phyloP scores from a whole-genome alignment of 2,329 filamentous ascomycete genomes.

The Neonectria hederae region DNA sequence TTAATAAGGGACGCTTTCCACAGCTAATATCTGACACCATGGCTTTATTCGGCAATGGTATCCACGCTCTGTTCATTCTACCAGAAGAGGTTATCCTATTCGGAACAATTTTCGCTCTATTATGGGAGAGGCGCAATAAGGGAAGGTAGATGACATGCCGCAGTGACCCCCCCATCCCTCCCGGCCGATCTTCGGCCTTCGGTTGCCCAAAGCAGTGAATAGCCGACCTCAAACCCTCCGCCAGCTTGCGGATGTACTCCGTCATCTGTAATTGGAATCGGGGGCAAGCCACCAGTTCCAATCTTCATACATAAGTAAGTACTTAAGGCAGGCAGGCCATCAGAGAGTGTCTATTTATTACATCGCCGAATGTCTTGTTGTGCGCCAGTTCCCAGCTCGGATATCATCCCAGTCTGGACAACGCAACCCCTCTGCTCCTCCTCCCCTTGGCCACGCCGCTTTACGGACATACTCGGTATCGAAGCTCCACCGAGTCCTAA shows the following conservation, averaged over 20 bases:
- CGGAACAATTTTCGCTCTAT: neutral
- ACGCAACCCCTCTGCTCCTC: neutral
- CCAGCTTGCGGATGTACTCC: neutral
- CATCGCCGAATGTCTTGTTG: neutral
- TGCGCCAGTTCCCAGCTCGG: neutral
- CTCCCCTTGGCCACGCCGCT: neutral
- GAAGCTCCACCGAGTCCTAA: slow-evolving; percentile 10
- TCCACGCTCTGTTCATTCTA: neutral
- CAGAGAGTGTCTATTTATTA: neutral
- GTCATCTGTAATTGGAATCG: neutral
- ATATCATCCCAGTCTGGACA: neutral
- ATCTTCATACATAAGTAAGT: neutral
- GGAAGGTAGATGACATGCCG: neutral
- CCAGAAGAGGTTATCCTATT: neutral
- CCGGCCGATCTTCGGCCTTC: neutral
- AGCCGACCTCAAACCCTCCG: neutral
- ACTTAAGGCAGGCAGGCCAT: neutral
- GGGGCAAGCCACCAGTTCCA: neutral
- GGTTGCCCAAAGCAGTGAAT: neutral
- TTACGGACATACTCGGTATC: neutral
- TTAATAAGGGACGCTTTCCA: neutral
- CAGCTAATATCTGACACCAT: too few species aligned
- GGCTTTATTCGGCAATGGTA: neutral
- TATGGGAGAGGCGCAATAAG: too few species aligned
- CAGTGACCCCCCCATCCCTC: neutral